Conservation (phyloP, 371 early-diverging fungal genomes). For the Apophysomyces sp. region DNA sequence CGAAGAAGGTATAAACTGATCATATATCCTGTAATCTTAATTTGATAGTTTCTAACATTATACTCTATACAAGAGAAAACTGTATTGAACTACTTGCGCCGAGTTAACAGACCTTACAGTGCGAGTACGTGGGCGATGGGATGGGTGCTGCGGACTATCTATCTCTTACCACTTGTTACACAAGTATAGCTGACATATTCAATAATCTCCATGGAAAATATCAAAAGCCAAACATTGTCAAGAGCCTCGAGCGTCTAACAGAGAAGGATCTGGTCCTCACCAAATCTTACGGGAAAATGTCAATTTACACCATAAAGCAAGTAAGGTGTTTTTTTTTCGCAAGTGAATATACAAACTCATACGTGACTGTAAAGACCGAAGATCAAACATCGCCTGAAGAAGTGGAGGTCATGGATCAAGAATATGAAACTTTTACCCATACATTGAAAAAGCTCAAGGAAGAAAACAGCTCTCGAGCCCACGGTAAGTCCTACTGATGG, state of each 20-base stretch:
- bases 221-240: constrained; percentile 9
- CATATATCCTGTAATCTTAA: background rate
- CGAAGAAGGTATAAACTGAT: background rate
- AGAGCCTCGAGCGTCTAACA: constrained; percentile 10
- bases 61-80: background rate
- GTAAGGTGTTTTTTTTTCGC: background rate
- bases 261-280: constrained; percentile 4
- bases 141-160: background rate
- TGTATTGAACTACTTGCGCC: constrained; percentile 19
- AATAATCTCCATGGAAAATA: constrained; percentile 22
- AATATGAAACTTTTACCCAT: background rate
- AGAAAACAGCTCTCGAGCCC: background rate
- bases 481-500: background rate
- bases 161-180: background rate
- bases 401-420: background rate
- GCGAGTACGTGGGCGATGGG: constrained; percentile 18
- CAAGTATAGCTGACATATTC: constrained; percentile 18
- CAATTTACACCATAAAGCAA: constrained; percentile 15
- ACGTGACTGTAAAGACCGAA: background rate
- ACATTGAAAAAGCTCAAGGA: background rate
- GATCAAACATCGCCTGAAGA: background rate
- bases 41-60: background rate
- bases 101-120: constrained; percentile 21
- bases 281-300: constrained; percentile 19
- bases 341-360: background rate